Conservation (phyloP, 2,329 filamentous ascomycete genomes). For the Diaporthe citrichinensis region DNA sequence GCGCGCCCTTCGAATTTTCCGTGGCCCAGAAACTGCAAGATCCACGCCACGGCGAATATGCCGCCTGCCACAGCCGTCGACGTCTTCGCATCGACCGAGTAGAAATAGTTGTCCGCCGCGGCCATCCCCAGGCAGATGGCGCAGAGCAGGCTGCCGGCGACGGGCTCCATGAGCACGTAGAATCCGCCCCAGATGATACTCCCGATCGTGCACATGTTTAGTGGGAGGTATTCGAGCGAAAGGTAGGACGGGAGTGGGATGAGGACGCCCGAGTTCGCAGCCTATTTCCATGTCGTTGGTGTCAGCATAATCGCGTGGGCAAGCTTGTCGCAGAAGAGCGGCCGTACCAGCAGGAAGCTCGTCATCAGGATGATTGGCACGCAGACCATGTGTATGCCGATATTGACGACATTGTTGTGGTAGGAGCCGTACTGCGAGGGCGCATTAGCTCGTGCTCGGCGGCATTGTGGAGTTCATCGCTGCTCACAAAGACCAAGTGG, state of each 20-base stretch:
- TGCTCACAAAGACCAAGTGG: constrained; percentile 83
- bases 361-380: constrained; percentile 83
- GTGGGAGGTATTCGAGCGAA: constrained; percentile 75
- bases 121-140: constrained; percentile 82
- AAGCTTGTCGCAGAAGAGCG: constrained; percentile 5
- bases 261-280: constrained; percentile 73
- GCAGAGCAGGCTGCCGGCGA: constrained; percentile 85
- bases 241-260: constrained; percentile 77
- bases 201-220: constrained; percentile 76
- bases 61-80: constrained; percentile 72
- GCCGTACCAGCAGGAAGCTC: constrained; percentile 77
- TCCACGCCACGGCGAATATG: constrained; percentile 83
- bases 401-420: constrained; percentile 83
- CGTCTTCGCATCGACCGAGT: constrained; percentile 65
- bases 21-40: constrained; percentile 92
- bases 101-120: constrained; percentile 82
- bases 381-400: constrained; percentile 84
- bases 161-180: constrained; percentile 93
- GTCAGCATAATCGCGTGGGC: background rate
- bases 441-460: background rate
- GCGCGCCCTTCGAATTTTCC: constrained; percentile 89
- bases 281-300: constrained; percentile 55
- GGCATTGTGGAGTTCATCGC: background rate
- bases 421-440: constrained; percentile 83
- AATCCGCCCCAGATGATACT: constrained; percentile 80